Conservation (phyloP, 108 stramenopile genomes). For the Thalassiosira profunda region DNA sequence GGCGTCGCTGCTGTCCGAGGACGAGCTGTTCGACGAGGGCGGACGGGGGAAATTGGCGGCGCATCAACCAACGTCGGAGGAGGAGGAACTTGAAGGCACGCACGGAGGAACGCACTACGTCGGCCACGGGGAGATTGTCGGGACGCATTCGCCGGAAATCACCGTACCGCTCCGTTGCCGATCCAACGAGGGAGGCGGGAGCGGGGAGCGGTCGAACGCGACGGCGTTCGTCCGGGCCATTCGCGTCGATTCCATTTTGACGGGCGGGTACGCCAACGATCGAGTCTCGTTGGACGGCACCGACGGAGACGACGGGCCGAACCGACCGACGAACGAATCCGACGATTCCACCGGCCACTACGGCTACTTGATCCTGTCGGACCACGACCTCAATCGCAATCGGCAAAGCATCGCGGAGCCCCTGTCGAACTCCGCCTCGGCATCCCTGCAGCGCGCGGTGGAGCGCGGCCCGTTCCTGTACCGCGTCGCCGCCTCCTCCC, state of each 20-base stretch:
- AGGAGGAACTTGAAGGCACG: not conserved
- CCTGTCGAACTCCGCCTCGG: conserved; percentile 12
- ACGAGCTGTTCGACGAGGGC: conserved; percentile 15
- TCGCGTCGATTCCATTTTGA: conserved; percentile 78
- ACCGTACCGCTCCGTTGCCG: conserved; percentile 1
- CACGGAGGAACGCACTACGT: conserved; percentile 56
- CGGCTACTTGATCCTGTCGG: conserved; percentile 43
- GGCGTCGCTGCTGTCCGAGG: conserved; percentile 59
- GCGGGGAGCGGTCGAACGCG: not conserved
- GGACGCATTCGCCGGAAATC: conserved; percentile 34
- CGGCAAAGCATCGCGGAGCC: conserved; percentile 52
- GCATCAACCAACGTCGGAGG: not conserved
- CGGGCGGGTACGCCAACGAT: conserved; percentile 81
- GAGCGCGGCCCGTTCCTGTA: conserved; percentile 71
- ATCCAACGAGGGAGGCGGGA: not conserved
- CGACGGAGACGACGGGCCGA: conserved; percentile 29
- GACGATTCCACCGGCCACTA: not conserved
- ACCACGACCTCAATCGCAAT: conserved; percentile 10
- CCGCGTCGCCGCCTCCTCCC: conserved; percentile 67
- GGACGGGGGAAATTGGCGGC: not conserved
- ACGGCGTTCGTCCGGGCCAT: conserved; percentile 38
- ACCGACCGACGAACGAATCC: not conserved
- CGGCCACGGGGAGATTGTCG: conserved; percentile 79
- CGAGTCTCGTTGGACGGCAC: too few relatives aligned
- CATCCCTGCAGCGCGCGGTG: conserved; percentile 22